Evolutionary conservation across 2,329 filamentous ascomycete genomes (phyloP).

Genomic region (Calycina herbarum): DNA sequence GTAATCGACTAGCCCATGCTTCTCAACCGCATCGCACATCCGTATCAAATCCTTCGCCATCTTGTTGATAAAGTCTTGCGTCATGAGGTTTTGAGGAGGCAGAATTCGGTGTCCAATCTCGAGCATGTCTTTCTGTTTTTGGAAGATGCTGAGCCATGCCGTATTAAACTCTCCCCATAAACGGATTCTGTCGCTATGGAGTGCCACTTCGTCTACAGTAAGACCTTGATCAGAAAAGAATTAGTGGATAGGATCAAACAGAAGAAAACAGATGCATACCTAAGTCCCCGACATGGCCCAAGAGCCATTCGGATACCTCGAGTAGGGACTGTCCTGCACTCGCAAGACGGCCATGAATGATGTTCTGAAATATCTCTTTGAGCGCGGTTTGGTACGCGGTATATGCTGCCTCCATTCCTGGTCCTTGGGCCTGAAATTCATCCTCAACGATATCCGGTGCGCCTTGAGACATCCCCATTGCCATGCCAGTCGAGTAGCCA

Average conservation of each 20-base stretch:
- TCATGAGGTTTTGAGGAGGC: slow-evolving; percentile 61
- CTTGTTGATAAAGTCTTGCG: slow-evolving; percentile 67
- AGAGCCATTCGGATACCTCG: slow-evolving; percentile 65
- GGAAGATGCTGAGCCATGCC: slow-evolving; percentile 81
- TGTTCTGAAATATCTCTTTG: slow-evolving; percentile 61
- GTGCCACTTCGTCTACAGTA: slow-evolving; percentile 75
- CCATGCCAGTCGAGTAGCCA: slow-evolving; percentile 50
- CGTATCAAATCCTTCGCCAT: slow-evolving; percentile 81
- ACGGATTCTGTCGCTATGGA: slow-evolving; percentile 74
- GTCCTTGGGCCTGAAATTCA: slow-evolving; percentile 54
- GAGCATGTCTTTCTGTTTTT: slow-evolving; percentile 77
- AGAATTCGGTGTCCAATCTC: slow-evolving; percentile 39
- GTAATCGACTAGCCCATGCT: slow-evolving; percentile 93
- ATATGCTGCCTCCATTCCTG: slow-evolving; percentile 65
- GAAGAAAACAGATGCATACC: slow-evolving; percentile 51
- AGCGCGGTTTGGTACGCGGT: slow-evolving; percentile 62
- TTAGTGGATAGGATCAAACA: slow-evolving; percentile 35
- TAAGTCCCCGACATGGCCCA: slow-evolving; percentile 63
- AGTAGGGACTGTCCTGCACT: slow-evolving; percentile 60
- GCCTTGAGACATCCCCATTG: slow-evolving; percentile 49
- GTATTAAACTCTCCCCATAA: slow-evolving; percentile 95
- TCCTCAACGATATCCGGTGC: slow-evolving; percentile 52
- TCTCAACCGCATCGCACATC: slow-evolving; percentile 83
- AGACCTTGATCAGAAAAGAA: slow-evolving; percentile 62
- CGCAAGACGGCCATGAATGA: slow-evolving; percentile 57